A percentile compares a stretch with the other conserved stretches of the same genome.
These are phyloP conservation scores for Mortierella sp. DNA, from an alignment of 371 early-diverging fungal species.

Conservation along the genomic window DNA sequence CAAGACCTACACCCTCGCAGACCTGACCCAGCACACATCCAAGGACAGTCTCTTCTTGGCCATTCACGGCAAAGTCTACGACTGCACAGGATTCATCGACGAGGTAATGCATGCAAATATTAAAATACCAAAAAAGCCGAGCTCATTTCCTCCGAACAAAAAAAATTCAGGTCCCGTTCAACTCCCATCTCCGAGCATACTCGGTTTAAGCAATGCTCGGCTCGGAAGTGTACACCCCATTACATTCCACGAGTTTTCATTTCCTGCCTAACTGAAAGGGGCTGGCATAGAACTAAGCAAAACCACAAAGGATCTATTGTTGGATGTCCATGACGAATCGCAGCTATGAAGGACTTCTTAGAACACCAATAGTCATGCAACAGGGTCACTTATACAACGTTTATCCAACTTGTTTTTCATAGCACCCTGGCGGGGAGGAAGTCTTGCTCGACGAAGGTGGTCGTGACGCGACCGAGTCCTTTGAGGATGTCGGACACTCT, in stretches of 20 bases:
- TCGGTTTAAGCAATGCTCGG: not conserved
- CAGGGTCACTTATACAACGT: too few relatives aligned
- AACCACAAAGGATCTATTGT: too few relatives aligned
- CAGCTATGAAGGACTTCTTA: too few relatives aligned
- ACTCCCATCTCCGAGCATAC: constrained; percentile 5
- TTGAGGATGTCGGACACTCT: constrained; percentile 96
- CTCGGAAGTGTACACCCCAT: too few relatives aligned
- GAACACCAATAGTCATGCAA: too few relatives aligned
- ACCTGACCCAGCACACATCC: constrained; percentile 71
- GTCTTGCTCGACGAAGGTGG: constrained; percentile 84
- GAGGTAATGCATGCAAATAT: constrained; percentile 58
- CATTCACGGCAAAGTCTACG: constrained; percentile 86
- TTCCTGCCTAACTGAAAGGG: too few relatives aligned
- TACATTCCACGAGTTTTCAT: too few relatives aligned
- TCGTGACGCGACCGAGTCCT: constrained; percentile 91
- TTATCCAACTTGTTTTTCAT: constrained; percentile 4
- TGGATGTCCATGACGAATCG: too few relatives aligned
- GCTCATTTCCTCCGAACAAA: too few relatives aligned
- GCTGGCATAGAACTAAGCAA: too few relatives aligned
- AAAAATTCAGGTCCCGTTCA: too few relatives aligned
- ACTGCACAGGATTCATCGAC: constrained; percentile 80
- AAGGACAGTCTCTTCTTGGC: constrained; percentile 75
- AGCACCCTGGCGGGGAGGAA: constrained; percentile 90
- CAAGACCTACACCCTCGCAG: constrained; percentile 61
- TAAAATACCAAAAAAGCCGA: constrained; percentile 3